Evolutionary conservation across 805 yeast genomes (phyloP), one percentile per base, ranked within the genome.

Genomic region (Wickerhamiella vanderwaltii): DNA sequence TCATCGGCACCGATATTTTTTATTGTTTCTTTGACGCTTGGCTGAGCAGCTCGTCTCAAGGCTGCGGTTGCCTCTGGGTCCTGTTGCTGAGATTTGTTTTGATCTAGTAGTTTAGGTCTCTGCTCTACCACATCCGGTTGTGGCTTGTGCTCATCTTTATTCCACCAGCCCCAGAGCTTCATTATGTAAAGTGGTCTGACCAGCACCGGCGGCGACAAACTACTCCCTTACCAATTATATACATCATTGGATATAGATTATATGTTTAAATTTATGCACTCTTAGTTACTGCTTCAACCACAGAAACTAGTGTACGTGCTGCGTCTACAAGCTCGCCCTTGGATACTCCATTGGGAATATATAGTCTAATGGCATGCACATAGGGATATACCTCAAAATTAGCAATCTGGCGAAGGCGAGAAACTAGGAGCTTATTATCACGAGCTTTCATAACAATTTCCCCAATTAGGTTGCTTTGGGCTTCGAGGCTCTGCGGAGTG

Each of bases 361-460:
- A 63, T 18, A 80, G 53, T 43, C 72, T 66, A 49, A 81, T 60
- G 45, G 75, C 73, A 34, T 84, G 84, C 37, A 72, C 68, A 32
- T 77, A 60, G 7, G 91, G 85, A 46, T 81, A 65, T 39, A 75
- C 63, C 56, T 86, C 96, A 55, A 79, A 93, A 50, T 73, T 77
- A 42, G 78, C 64, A 9, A 85, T 69, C 44, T 67, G 67, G 44
- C 74, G 75, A 20, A 76, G 66, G 53, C 94, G 74, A 29, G 76
- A 68, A 35, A 87, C 67, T 46, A 85, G 67, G 13, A 83, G 68
- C 12, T 73, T 71, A 13, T 68, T 59, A 9, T 56, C 53, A 42
- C 81, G 66, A 7, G 75, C 64, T 17, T 59, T 58, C 51, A 80
- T 78, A 23, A 83, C 74, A 18, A 87, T 71, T 40, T 62, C 63